Evolutionary conservation across 176 grass and related monocot species (phyloP), one percentile per base, ranked within the genome.

Genomic region (Tuctoria greenei): DNA sequence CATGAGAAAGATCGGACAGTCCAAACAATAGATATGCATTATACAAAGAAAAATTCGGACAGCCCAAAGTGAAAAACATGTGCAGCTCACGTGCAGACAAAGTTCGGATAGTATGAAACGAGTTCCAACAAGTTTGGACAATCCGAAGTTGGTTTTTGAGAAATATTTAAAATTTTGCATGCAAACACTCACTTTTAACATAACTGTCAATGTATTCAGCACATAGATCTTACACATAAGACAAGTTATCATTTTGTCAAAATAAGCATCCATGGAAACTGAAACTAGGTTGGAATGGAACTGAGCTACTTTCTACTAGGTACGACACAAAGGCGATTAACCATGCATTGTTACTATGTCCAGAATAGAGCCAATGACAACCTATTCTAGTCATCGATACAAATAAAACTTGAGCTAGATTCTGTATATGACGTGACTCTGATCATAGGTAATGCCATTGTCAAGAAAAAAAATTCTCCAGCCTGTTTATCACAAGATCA

Each of bases 361-460:
- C 8, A 58, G 9, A 12, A 58, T 4, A 12, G 55, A 58, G 1
- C 10, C 24, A 34, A 28, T 34, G 58, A 34, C 10, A n/a, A 3
- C 58, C 14, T 14, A 1, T 34, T 61, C 58, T 15, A 8, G 27
- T 16, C 4, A 13, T 61, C 5, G 4, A 12, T 61, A 61, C 12
- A 61, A 34, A 15, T 28, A 60, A 60, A 34, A 16, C 0, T 14
- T 34, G 12, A 34, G 14, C 27, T 34, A 31, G 24, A 27, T 27
- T 34, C 26, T 13, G 4, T 31, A 1, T 60, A 13, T 27, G 24
- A 31, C 31, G 8, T 8, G 25, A 61, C 64, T 42, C 69, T 28
- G 31, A 31, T 21, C 39, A 54, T 5, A 8, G 15, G 15, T 27
- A 20, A 81, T 81, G 67, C 78, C 79, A 31, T 24, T 81, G 7